A percentile compares a stretch with the other conserved stretches of the same genome.
phyloP scores from a whole-genome alignment of 306 rosid species.

The Vicia faba region DNA sequence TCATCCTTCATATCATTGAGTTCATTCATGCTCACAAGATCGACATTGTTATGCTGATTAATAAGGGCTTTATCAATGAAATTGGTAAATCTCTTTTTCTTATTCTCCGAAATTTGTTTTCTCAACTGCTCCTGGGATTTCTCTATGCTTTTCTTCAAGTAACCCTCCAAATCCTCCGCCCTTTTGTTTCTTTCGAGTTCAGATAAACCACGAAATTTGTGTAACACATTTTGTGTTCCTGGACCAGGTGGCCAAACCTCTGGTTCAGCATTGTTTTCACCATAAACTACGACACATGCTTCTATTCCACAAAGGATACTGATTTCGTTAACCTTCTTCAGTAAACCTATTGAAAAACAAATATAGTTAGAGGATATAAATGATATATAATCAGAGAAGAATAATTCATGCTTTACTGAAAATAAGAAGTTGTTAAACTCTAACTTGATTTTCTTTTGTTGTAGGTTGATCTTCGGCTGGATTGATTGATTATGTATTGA shows the following conservation, averaged over 20 bases:
- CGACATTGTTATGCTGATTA: too few relatives aligned
- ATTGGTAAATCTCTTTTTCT: background rate
- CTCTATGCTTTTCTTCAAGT: slow-evolving; percentile 11
- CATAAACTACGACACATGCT: too few relatives aligned
- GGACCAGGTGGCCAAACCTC: too few relatives aligned
- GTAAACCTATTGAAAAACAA: too few relatives aligned
- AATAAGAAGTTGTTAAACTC: background rate
- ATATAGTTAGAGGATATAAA: too few relatives aligned
- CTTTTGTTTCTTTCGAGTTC: slow-evolving; percentile 15
- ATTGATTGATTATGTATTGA: background rate
- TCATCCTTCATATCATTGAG: background rate
- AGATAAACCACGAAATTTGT: background rate
- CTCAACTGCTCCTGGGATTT: slow-evolving; percentile 23
- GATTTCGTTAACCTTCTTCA: too few relatives aligned
- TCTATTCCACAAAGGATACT: too few relatives aligned
- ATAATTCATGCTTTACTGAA: background rate
- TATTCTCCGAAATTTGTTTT: background rate
- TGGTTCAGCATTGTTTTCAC: too few relatives aligned
- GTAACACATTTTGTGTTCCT: background rate
- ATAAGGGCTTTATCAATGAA: background rate
- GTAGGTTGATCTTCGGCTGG: background rate
- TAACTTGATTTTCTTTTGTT: background rate
- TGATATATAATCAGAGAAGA: background rate
- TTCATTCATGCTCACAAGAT: background rate
- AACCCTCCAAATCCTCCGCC: slow-evolving; percentile 34